Evolutionary conservation across 1,284 basidiomycete genomes (phyloP), one percentile per base, ranked within the genome.

Genomic region (Marasmius sp.): DNA sequence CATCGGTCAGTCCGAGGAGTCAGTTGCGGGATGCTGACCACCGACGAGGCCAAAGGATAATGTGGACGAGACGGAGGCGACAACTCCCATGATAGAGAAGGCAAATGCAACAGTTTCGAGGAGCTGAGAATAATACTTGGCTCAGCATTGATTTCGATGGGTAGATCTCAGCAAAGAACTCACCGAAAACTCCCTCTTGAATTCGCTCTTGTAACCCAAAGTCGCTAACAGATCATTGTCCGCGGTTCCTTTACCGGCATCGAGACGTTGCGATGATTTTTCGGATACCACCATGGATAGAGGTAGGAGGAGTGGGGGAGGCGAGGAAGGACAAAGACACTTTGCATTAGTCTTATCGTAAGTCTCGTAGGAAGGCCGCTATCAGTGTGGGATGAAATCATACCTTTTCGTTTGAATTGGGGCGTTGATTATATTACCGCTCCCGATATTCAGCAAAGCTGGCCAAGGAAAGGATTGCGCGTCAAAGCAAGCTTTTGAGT

Each of bases 181-280:
- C 65, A 90, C 88, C 62, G 89, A 88, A 70, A 92, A 92, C 71
- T 92, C 88, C 57, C 90, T 84, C 68, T 79, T 86, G 73, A 92
- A 92, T 72, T 91, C 89, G 69, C 84, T 81, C 76, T 82, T 90
- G 74, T 92, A 92, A 2, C 91, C 90, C 38, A 91, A 80, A 61
- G 82, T 74, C 11, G 88, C 88, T 39, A 91, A 83, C 38, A 84
- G 75, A 2, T 70, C 77, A 68, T 87, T 77, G 66, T 88, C 87
- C n/a, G 77, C 78, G 58, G 48, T 49, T 49, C 27, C 27, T 2
- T 5, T 5, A 5, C 27, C 27, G 5, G 27, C 27, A 27, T 27
- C 27, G 27, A 27, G 27, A 27, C 2, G 27, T 27, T 27, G 27
- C 27, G 27, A 27, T 27, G 27, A 27, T 27, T 27, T 27, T 27